Evolutionary conservation across 2,329 filamentous ascomycete genomes (phyloP).

Genomic region (Chrysoporthe puriensis): DNA sequence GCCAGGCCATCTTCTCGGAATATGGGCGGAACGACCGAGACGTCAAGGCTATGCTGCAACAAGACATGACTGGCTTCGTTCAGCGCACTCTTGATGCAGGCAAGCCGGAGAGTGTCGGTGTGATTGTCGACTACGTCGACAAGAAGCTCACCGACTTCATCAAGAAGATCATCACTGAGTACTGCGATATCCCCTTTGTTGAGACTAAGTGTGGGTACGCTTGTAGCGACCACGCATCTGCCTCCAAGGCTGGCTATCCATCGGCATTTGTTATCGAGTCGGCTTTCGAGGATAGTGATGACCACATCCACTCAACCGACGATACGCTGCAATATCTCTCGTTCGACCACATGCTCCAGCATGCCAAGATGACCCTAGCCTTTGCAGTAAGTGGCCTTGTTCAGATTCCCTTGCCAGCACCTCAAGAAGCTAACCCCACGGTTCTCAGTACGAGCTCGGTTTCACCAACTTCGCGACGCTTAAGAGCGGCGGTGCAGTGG

Average conservation of each 20-base stretch:
- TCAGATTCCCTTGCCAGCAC: neutral
- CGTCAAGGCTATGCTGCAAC: slow-evolving; percentile 48
- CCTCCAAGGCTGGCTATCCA: slow-evolving; percentile 74
- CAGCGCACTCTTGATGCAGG: slow-evolving; percentile 31
- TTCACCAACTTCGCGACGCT: slow-evolving; percentile 29
- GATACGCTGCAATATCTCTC: slow-evolving; percentile 73
- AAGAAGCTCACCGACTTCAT: slow-evolving; percentile 42
- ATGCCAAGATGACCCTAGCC: slow-evolving; percentile 81
- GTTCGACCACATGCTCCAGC: slow-evolving; percentile 91
- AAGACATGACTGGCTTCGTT: slow-evolving; percentile 49
- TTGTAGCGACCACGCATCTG: slow-evolving; percentile 75
- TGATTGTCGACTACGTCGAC: slow-evolving; percentile 47
- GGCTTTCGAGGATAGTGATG: slow-evolving; percentile 67
- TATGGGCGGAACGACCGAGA: slow-evolving; percentile 40
- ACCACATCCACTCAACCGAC: slow-evolving; percentile 71
- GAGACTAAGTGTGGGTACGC: slow-evolving; percentile 90
- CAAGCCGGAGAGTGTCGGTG: slow-evolving; percentile 39
- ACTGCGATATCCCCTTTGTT: slow-evolving; percentile 62
- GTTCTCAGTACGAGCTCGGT: slow-evolving; percentile 26
- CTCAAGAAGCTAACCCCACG: neutral
- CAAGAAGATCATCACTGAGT: slow-evolving; percentile 40
- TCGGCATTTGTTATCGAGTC: slow-evolving; percentile 78
- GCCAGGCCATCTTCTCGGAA: slow-evolving; percentile 54
- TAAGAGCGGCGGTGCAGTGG: slow-evolving; percentile 15
- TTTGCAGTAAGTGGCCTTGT: slow-evolving; percentile 54